These are phyloP conservation scores for Plasmodium gallinaceum DNA, from an alignment of 169 alveolate species.

Conservation along the genomic window DNA sequence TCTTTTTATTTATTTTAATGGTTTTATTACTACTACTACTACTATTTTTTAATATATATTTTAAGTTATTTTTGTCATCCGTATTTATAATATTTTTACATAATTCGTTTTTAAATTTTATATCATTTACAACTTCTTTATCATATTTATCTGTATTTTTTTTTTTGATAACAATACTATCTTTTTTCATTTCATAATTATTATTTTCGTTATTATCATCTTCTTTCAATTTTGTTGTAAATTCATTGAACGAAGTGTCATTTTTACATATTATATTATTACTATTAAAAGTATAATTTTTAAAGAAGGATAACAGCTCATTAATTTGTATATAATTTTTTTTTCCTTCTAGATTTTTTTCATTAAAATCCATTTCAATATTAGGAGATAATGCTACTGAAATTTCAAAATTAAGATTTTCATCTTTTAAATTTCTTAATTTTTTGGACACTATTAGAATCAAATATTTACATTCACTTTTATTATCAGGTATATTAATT, in stretches of 20 bases:
- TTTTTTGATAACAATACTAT: too few species aligned
- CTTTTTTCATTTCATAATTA: too few species aligned
- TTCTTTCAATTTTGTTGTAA: not conserved
- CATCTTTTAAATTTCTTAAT: not conserved
- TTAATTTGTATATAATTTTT: constrained; percentile 13
- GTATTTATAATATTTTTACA: not conserved
- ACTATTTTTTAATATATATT: not conserved
- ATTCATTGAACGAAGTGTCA: not conserved
- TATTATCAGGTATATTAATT: constrained; percentile 10
- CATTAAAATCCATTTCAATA: not conserved
- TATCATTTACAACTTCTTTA: not conserved
- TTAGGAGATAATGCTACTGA: constrained; percentile 16
- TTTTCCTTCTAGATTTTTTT: constrained; percentile 6
- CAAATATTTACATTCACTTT: constrained; percentile 21
- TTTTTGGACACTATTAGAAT: constrained; percentile 40
- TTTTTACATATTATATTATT: too few species aligned
- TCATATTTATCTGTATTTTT: not conserved
- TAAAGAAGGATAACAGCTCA: constrained; percentile 36
- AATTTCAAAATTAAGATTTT: constrained; percentile 22
- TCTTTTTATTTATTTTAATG: constrained; percentile 25
- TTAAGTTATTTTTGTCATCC: not conserved
- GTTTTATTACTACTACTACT: not conserved
- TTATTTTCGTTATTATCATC: too few species aligned
- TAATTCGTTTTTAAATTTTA: not conserved
- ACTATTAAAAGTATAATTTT: constrained; percentile 18